Conservation (phyloP, 495 filamentous ascomycete genomes). For the Xylaria intraflava region DNA sequence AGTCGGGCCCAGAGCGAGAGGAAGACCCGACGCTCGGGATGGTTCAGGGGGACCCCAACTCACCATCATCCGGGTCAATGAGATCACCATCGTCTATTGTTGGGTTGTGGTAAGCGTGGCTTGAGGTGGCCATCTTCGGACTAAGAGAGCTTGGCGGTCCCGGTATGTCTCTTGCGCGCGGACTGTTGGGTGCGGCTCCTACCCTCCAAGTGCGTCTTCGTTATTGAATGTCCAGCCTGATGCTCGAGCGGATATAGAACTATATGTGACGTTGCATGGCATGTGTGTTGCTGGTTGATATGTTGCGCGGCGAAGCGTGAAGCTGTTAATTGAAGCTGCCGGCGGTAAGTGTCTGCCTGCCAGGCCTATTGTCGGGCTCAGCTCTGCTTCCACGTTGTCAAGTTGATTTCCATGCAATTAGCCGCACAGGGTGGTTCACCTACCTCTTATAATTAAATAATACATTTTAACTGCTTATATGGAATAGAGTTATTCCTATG, state of each 20-base stretch:
- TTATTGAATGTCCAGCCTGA: neutral
- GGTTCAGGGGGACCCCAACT: neutral
- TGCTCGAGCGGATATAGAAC: neutral
- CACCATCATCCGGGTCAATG: conserved; percentile 96
- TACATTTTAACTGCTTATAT: too few relatives aligned
- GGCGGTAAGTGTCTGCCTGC: too few relatives aligned
- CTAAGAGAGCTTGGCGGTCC: conserved; percentile 3
- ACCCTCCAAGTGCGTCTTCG: neutral
- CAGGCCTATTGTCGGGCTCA: neutral
- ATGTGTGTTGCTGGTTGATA: neutral
- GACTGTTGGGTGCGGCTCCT: neutral
- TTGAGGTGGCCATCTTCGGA: conserved; percentile 29
- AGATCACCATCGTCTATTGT: conserved; percentile 72
- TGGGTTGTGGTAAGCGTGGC: conserved; percentile 59
- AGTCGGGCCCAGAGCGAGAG: neutral
- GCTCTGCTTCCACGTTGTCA: neutral
- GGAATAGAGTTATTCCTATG: too few relatives aligned
- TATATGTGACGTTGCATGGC: neutral
- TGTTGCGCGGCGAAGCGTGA: neutral
- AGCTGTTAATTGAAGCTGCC: neutral
- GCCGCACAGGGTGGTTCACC: too few relatives aligned
- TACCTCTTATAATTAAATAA: too few relatives aligned
- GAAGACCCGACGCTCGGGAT: neutral
- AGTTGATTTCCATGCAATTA: conserved; percentile 3
- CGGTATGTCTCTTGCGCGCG: neutral